Conservation (phyloP, 169 alveolate genomes). For the Sarcocystis neurona region DNA sequence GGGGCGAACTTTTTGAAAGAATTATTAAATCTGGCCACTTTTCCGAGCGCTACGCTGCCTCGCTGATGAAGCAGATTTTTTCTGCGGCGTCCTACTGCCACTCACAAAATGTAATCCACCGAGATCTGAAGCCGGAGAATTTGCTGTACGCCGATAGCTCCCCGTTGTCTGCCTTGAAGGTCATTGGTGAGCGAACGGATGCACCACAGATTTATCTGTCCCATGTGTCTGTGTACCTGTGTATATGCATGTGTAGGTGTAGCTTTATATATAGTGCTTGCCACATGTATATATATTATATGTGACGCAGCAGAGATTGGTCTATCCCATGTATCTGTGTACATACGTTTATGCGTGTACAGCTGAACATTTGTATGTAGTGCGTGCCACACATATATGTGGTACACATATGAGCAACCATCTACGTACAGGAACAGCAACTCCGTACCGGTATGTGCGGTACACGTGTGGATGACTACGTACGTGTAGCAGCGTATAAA, state of each 20-base stretch:
- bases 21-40: constrained; percentile 81
- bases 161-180: constrained; percentile 55
- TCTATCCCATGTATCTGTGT: not conserved
- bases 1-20: constrained; percentile 91
- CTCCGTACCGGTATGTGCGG: no score
- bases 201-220: not conserved
- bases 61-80: constrained; percentile 88
- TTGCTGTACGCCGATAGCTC: constrained; percentile 72
- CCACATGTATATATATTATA: not conserved
- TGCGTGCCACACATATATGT: no score
- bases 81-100: constrained; percentile 92
- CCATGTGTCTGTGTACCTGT: not conserved
- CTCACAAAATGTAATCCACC: constrained; percentile 82
- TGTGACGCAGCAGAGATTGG: not conserved
- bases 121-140: constrained; percentile 90
- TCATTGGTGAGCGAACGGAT: constrained; percentile 29
- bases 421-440: no score
- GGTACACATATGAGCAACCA: no score
- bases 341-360: not conserved
- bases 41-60: constrained; percentile 87
- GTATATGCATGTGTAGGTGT: not conserved
- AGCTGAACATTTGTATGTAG: no score
- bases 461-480: no score
- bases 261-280: no score
- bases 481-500: no score